phyloP scores from a whole-genome alignment of 2,329 filamentous ascomycete species.

The Colletotrichum graminicola region DNA sequence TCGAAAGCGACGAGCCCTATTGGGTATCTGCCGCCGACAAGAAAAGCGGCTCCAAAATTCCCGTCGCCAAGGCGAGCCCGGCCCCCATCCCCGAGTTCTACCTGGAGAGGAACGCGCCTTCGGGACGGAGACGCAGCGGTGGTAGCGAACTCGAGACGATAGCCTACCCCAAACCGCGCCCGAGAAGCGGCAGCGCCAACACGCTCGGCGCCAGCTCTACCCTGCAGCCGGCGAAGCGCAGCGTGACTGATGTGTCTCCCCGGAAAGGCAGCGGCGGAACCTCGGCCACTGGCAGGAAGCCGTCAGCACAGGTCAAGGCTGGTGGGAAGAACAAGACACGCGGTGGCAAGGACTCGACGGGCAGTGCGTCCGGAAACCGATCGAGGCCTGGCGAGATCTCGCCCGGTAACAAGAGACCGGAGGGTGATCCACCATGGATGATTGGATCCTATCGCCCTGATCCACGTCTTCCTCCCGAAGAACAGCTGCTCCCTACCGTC shows the following conservation, averaged over 20 bases:
- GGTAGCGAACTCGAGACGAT: constrained; percentile 68
- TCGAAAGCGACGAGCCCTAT: constrained; percentile 67
- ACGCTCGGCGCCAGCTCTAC: constrained; percentile 55
- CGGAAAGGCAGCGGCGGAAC: constrained; percentile 57
- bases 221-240: constrained; percentile 54
- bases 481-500: constrained; percentile 95
- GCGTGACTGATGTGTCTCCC: constrained; percentile 64
- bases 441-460: constrained; percentile 96
- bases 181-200: constrained; percentile 77
- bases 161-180: constrained; percentile 71
- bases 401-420: constrained; percentile 73
- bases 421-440: constrained; percentile 97
- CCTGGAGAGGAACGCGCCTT: constrained; percentile 79
- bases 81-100: constrained; percentile 79
- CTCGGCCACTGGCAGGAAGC: constrained; percentile 56
- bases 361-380: constrained; percentile 64
- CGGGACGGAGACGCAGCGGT: constrained; percentile 71
- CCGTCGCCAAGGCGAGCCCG: constrained; percentile 84
- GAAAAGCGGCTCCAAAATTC: constrained; percentile 78
- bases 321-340: constrained; percentile 72
- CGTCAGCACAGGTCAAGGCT: constrained; percentile 58
- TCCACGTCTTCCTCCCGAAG: constrained; percentile 90
- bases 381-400: constrained; percentile 69
- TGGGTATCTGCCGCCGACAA: constrained; percentile 63
- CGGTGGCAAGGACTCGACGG: constrained; percentile 64